Percentiles rank a stretch among this genome's conserved stretches.
Evolutionary conservation across 1,284 basidiomycete species (phyloP).

Genomic region (Violaceomyces palustris): DNA sequence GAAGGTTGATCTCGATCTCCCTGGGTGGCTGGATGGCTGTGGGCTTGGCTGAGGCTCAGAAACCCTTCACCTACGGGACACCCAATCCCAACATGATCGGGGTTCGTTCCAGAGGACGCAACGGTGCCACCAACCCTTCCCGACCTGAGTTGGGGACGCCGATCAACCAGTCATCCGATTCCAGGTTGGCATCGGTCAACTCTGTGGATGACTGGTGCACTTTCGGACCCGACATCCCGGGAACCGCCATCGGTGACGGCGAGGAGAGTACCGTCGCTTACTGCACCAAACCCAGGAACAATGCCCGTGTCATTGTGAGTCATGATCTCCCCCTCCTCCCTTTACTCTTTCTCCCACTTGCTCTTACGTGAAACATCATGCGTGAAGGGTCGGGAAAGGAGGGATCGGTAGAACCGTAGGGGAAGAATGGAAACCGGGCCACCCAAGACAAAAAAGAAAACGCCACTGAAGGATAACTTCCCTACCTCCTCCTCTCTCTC

Average conservation of each 20-base stretch:
- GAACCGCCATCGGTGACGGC: constrained; percentile 60
- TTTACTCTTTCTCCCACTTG: no score
- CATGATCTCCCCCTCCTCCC: neutral
- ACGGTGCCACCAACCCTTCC: constrained; percentile 45
- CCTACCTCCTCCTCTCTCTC: no score
- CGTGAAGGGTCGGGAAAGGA: no score
- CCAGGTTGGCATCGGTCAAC: constrained; percentile 43
- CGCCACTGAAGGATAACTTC: no score
- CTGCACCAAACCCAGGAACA: constrained; percentile 60
- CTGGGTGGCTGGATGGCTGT: no score
- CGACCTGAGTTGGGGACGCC: constrained; percentile 38
- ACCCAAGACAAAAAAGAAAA: no score
- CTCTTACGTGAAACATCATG: no score
- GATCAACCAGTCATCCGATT: constrained; percentile 44
- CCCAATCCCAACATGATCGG: constrained; percentile 34
- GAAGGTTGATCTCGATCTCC: no score
- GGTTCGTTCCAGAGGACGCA: constrained; percentile 28
- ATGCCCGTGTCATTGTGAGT: constrained; percentile 46
- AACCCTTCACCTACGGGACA: constrained; percentile 45
- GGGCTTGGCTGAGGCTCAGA: no score
- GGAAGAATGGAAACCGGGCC: no score
- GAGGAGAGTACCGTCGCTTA: constrained; percentile 68
- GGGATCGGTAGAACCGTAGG: no score
- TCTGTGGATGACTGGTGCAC: constrained; percentile 49
- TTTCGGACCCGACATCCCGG: constrained; percentile 53